Percentiles rank a stretch among this genome's conserved stretches.
Evolutionary conservation across 75 land plant genomes (phyloP).

Genomic region (Adiantum capillusveneris): DNA sequence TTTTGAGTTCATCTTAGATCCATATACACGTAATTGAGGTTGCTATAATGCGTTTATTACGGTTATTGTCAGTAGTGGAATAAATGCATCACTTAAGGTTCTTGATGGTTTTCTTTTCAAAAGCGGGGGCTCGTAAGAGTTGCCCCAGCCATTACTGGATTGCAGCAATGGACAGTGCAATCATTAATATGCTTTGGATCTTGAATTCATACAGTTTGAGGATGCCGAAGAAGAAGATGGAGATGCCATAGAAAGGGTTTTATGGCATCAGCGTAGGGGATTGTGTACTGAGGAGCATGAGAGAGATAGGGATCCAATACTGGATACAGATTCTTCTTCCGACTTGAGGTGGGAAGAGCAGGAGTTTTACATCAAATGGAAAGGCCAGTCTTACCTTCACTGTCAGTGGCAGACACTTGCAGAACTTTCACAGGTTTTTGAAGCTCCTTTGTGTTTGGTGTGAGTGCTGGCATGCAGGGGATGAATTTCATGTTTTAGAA

Average conservation of each 20-base stretch:
- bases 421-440: conserved; percentile 72
- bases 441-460: background rate
- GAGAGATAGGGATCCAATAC: conserved; percentile 44
- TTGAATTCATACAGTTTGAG: conserved; percentile 23
- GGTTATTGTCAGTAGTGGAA: too few species aligned
- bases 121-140: too few species aligned
- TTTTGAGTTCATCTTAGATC: too few species aligned
- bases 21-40: too few species aligned
- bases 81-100: too few species aligned
- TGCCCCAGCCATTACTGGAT: too few species aligned
- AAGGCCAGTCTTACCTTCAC: conserved; percentile 96
- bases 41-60: too few species aligned
- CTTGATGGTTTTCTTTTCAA: too few species aligned
- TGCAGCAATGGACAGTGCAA: too few species aligned
- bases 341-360: conserved; percentile 81
- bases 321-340: conserved; percentile 48
- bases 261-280: conserved; percentile 95
- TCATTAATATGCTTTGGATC: too few species aligned
- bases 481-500: too few species aligned
- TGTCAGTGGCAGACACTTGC: conserved; percentile 86
- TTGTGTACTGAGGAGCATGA: conserved; percentile 58
- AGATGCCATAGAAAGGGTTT: conserved; percentile 85
- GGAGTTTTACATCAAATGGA: conserved; percentile 95
- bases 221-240: conserved; percentile 88
- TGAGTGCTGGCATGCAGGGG: too few species aligned